Evolutionary conservation across 2,329 filamentous ascomycete genomes (phyloP).

Genomic region (Stachybotrys chartarum): DNA sequence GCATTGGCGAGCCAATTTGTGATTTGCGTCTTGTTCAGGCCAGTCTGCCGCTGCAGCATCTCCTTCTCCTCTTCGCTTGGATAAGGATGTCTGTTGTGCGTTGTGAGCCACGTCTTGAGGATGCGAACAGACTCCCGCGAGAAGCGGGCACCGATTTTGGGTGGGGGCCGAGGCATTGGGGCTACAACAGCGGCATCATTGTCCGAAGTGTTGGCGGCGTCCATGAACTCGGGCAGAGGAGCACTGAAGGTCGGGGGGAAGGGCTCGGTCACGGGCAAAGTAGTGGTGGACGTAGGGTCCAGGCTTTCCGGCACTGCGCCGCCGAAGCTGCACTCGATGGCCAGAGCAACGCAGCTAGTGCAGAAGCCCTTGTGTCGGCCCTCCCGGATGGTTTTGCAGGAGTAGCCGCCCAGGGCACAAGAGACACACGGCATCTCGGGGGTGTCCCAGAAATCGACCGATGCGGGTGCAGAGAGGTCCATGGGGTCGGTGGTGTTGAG

Average conservation of each 20-base stretch:
- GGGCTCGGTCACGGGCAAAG: slow-evolving; percentile 12
- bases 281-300: slow-evolving; percentile 22
- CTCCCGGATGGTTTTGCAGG: slow-evolving; percentile 54
- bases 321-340: slow-evolving; percentile 52
- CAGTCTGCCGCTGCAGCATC: slow-evolving; percentile 68
- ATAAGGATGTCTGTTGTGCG: slow-evolving; percentile 77
- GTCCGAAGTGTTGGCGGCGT: slow-evolving; percentile 10
- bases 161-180: slow-evolving; percentile 22
- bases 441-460: slow-evolving; percentile 28
- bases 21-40: slow-evolving; percentile 76
- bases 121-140: slow-evolving; percentile 73
- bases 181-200: slow-evolving; percentile 12
- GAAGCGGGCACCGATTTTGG: slow-evolving; percentile 70
- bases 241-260: slow-evolving; percentile 15
- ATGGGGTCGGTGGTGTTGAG: slow-evolving; percentile 20
- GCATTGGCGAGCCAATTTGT: slow-evolving; percentile 92
- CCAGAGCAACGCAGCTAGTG: slow-evolving; percentile 54
- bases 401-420: slow-evolving; percentile 44
- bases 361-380: slow-evolving; percentile 54
- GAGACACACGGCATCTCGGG: slow-evolving; percentile 42
- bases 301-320: slow-evolving; percentile 23
- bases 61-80: slow-evolving; percentile 84
- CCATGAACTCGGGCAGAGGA: slow-evolving; percentile 19
- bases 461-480: slow-evolving; percentile 9
- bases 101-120: slow-evolving; percentile 77